A percentile compares a stretch with the other conserved stretches of the same genome.
Evolutionary conservation across 352 stramenopile species (phyloP).

Genomic region (Phytopythium chamaehyphon): DNA sequence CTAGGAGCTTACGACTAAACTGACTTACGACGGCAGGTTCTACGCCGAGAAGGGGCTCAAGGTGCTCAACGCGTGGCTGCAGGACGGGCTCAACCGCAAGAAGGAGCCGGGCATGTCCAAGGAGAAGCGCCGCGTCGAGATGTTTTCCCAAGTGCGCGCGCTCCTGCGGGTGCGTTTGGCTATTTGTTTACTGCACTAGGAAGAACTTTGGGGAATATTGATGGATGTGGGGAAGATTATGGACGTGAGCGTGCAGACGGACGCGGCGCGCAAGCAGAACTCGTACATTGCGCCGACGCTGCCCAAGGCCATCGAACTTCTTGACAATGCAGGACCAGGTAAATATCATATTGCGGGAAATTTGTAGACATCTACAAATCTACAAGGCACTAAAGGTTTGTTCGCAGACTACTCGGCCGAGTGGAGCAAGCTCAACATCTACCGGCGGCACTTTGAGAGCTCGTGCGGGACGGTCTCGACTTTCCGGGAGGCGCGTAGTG

Average conservation of each 20-base stretch:
- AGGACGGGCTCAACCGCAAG: conserved; percentile 35
- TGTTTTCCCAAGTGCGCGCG: conserved; percentile 76
- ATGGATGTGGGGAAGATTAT: conserved; percentile 33
- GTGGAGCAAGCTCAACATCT: conserved; percentile 75
- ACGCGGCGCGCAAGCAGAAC: conserved; percentile 61
- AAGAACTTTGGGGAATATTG: background rate
- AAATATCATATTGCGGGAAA: background rate
- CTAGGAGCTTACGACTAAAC: too few species aligned
- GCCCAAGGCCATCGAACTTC: conserved; percentile 52
- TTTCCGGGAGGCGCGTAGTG: conserved; percentile 28
- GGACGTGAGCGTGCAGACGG: conserved; percentile 67
- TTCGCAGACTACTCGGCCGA: conserved; percentile 56
- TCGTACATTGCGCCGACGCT: conserved; percentile 58
- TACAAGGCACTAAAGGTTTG: too few species aligned
- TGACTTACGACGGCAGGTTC: conserved; percentile 39
- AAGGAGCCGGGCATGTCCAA: conserved; percentile 37
- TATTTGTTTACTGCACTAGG: background rate
- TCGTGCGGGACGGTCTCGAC: conserved; percentile 57
- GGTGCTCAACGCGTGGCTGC: conserved; percentile 71
- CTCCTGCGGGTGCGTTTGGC: conserved; percentile 43
- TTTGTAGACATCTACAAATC: background rate
- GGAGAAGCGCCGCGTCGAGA: conserved; percentile 64
- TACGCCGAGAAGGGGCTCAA: conserved; percentile 67
- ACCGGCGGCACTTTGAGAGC: conserved; percentile 75
- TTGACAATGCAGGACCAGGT: conserved; percentile 64